phyloP scores from a whole-genome alignment of 371 early-diverging fungal species.

The Smittium mucronatum region DNA sequence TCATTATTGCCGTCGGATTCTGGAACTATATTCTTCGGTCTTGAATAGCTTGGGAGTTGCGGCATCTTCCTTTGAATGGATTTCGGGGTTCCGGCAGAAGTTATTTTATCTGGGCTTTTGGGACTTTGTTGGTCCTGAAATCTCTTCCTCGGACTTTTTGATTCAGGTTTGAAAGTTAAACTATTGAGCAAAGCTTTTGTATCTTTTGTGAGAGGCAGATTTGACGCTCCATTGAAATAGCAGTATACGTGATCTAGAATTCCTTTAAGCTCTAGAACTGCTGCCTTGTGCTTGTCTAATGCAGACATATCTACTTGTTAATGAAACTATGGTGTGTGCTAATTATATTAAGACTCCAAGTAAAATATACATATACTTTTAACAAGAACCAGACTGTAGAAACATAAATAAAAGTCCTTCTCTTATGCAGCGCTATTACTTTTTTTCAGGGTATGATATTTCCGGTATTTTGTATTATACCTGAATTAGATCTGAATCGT shows the following conservation, averaged over 20 bases:
- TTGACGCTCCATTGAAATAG: slow-evolving; percentile 1
- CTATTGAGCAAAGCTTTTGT: neutral
- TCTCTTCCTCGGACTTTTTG: neutral
- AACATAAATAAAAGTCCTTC: too few species aligned
- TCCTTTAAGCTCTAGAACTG: slow-evolving; percentile 1
- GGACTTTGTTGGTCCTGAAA: neutral
- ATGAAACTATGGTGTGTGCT: too few species aligned
- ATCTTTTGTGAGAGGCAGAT: neutral
- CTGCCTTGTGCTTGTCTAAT: slow-evolving; percentile 1
- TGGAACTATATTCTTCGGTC: neutral
- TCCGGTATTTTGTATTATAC: too few species aligned
- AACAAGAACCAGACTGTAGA: too few species aligned
- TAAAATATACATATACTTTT: too few species aligned
- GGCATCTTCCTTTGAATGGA: neutral
- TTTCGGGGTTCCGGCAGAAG: neutral
- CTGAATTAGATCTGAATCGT: too few species aligned
- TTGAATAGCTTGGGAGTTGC: neutral
- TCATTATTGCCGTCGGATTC: neutral
- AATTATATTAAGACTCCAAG: too few species aligned
- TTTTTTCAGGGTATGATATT: too few species aligned
- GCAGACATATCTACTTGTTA: too few species aligned
- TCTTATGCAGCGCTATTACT: too few species aligned
- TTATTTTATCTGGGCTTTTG: neutral
- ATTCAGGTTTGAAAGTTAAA: neutral
- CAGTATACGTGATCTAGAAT: slow-evolving; percentile 7